These are phyloP conservation scores for Xylaria bambusicola DNA, from an alignment of 495 filamentous ascomycete genomes.

Conservation along the genomic window DNA sequence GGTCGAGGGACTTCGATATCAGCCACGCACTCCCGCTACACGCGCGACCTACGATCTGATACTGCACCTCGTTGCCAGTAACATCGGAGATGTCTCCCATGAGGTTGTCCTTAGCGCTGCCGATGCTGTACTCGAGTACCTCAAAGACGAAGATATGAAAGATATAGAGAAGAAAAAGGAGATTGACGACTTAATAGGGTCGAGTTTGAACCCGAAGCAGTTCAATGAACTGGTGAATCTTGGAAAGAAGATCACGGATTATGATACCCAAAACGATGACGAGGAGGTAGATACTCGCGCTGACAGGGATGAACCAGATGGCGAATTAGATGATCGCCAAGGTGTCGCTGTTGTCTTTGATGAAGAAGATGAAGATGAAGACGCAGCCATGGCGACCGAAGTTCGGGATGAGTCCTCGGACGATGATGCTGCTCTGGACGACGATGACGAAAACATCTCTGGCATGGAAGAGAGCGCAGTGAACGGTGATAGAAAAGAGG, in stretches of 20 bases:
- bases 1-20: constrained; percentile 81
- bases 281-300: constrained; percentile 75
- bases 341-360: constrained; percentile 97
- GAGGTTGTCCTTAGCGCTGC: constrained; percentile 94
- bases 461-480: constrained; percentile 55
- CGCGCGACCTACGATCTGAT: constrained; percentile 96
- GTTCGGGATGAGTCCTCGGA: constrained; percentile 85
- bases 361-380: constrained; percentile 89
- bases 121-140: constrained; percentile 83
- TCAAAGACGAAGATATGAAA: constrained; percentile 95
- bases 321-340: constrained; percentile 86
- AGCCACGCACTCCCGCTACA: constrained; percentile 88
- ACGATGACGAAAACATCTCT: constrained; percentile 68
- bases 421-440: constrained; percentile 59
- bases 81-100: constrained; percentile 90
- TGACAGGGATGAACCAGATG: constrained; percentile 57
- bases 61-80: constrained; percentile 81
- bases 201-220: constrained; percentile 79
- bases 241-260: constrained; percentile 99
- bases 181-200: constrained; percentile 87
- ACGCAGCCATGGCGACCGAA: constrained; percentile 72
- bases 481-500: constrained; percentile 55
- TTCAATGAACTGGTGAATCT: constrained; percentile 97
- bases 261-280: constrained; percentile 95
- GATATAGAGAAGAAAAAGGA: constrained; percentile 99